Conservation (phyloP, 371 early-diverging fungal species). For the Mucor sp. region DNA sequence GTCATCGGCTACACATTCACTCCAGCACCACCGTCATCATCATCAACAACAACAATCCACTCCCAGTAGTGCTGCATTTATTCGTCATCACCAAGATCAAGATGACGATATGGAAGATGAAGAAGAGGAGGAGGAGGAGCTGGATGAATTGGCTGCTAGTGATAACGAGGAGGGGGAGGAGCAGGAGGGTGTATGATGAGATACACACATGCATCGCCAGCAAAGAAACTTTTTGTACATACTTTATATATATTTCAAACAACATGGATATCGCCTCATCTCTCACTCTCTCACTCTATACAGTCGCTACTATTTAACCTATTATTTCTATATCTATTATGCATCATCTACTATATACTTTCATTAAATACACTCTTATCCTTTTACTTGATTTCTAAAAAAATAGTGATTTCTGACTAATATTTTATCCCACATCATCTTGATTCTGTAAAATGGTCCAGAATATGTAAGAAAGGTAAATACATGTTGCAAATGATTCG, state of each 20-base stretch:
- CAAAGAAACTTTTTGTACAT: not conserved
- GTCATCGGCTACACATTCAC: not conserved
- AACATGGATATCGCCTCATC: not conserved
- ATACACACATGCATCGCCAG: not conserved
- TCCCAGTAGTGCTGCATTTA: not conserved
- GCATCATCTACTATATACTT: not conserved
- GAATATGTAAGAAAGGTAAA: not conserved
- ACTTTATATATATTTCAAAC: not conserved
- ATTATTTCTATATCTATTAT: not conserved
- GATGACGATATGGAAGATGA: not conserved
- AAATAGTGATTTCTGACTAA: too few species aligned
- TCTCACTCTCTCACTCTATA: not conserved
- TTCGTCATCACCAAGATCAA: not conserved
- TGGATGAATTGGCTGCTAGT: conserved; percentile 1
- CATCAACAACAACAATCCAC: not conserved
- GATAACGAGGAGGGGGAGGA: conserved; percentile 3
- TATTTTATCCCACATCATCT: not conserved
- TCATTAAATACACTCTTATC: not conserved
- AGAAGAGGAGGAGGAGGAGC: conserved; percentile 9
- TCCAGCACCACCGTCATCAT: not conserved
- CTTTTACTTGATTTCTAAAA: too few species aligned
- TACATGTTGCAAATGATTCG: not conserved
- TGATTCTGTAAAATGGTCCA: not conserved
- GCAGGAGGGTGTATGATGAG: not conserved
- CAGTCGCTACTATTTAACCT: not conserved